These are phyloP conservation scores for Darksidea phi DNA, from an alignment of 495 filamentous ascomycete species.

Conservation along the genomic window DNA sequence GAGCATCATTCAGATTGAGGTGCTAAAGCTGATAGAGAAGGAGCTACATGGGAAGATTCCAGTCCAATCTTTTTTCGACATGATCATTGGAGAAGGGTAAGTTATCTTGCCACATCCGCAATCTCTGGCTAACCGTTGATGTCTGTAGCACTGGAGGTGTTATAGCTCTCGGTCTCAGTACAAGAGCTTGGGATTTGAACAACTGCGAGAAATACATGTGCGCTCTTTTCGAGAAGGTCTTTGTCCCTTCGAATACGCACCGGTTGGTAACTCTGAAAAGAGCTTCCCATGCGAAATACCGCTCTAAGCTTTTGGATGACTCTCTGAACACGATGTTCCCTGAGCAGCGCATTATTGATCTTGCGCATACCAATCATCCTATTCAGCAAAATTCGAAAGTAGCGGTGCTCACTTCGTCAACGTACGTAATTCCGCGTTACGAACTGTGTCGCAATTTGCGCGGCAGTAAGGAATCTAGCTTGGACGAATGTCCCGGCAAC, in stretches of 20 bases:
- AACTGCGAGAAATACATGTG: slow-evolving; percentile 11
- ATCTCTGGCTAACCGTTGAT: not conserved
- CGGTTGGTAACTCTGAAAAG: slow-evolving; percentile 8
- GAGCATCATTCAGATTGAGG: slow-evolving; percentile 23
- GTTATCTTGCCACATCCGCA: not conserved
- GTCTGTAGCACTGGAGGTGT: slow-evolving; percentile 19
- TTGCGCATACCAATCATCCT: slow-evolving; percentile 6
- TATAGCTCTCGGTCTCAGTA: slow-evolving; percentile 18
- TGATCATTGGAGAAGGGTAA: slow-evolving; percentile 31
- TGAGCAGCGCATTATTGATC: slow-evolving; percentile 14
- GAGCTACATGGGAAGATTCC: slow-evolving; percentile 24
- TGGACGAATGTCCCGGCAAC: too few species aligned
- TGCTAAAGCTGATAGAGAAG: slow-evolving; percentile 22
- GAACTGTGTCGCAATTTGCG: too few species aligned
- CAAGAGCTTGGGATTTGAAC: slow-evolving; percentile 10
- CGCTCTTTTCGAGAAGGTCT: slow-evolving; percentile 9
- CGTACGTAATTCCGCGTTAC: not conserved
- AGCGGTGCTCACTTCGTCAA: slow-evolving; percentile 13
- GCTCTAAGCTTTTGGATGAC: slow-evolving; percentile 13
- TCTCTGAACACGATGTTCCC: slow-evolving; percentile 5
- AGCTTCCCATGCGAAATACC: slow-evolving; percentile 15
- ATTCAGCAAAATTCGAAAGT: slow-evolving; percentile 13
- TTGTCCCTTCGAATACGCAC: slow-evolving; percentile 1
- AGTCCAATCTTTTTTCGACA: slow-evolving; percentile 28
- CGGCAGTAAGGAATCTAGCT: too few species aligned